Percentiles rank a stretch among this genome's conserved stretches.
These are phyloP conservation scores for Citeromyces hawaiiensis DNA, from an alignment of 1,139 yeast genomes.

Conservation along the genomic window DNA sequence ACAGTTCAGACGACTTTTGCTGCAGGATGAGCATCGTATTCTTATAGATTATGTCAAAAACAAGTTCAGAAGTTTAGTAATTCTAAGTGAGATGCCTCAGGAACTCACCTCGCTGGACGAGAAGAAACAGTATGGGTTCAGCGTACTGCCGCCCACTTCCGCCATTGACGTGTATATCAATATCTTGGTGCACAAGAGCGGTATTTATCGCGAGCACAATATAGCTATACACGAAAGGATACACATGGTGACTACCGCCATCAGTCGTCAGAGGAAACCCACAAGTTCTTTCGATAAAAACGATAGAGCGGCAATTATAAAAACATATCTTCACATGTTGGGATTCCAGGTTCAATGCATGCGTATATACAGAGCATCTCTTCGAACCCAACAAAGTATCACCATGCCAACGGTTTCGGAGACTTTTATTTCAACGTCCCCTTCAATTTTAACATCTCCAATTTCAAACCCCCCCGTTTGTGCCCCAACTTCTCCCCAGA, in stretches of 20 bases:
- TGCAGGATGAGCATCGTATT: slow-evolving; percentile 44
- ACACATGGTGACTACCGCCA: slow-evolving; percentile 20
- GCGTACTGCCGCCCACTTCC: slow-evolving; percentile 27
- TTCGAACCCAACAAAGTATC: slow-evolving; percentile 8
- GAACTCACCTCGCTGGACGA: slow-evolving; percentile 4
- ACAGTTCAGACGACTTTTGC: slow-evolving; percentile 26
- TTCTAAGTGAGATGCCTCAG: slow-evolving; percentile 33
- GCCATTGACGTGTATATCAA: slow-evolving; percentile 29
- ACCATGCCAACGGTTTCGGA: too few species aligned
- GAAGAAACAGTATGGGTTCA: slow-evolving; percentile 25
- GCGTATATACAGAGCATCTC: slow-evolving; percentile 34
- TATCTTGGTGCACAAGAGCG: slow-evolving; percentile 22
- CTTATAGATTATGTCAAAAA: slow-evolving; percentile 52
- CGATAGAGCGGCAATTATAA: slow-evolving; percentile 31
- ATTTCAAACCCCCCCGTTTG: too few species aligned
- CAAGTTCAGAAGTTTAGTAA: slow-evolving; percentile 46
- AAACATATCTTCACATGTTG: slow-evolving; percentile 29
- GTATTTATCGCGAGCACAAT: slow-evolving; percentile 41
- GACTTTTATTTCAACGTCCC: too few species aligned
- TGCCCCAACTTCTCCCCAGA: too few species aligned
- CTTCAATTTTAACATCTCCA: too few species aligned
- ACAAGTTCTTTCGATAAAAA: slow-evolving; percentile 18
- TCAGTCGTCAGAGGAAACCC: slow-evolving; percentile 9
- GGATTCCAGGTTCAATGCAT: slow-evolving; percentile 54
- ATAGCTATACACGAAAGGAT: slow-evolving; percentile 20